Percentiles rank a stretch among this genome's conserved stretches.
phyloP scores from a whole-genome alignment of 345 rosid genomes.

The Citrus medica region DNA sequence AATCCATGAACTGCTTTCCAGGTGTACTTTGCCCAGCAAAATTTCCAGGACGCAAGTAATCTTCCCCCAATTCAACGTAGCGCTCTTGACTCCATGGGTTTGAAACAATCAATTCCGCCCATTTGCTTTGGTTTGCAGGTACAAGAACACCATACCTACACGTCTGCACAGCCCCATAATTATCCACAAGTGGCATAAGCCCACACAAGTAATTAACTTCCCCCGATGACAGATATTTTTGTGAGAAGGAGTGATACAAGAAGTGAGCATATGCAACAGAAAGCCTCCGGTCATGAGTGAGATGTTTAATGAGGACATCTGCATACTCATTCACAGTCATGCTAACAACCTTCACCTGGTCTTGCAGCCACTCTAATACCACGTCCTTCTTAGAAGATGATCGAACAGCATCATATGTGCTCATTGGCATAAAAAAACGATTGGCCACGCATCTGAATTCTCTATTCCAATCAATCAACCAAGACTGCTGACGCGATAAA shows the following conservation, averaged over 20 bases:
- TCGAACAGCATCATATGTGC: constrained; percentile 31
- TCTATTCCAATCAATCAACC: constrained; percentile 59
- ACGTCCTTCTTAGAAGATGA: constrained; percentile 15
- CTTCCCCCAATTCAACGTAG: constrained; percentile 51
- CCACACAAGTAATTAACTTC: constrained; percentile 29
- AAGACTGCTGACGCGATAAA: constrained; percentile 9
- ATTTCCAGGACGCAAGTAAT: constrained; percentile 29
- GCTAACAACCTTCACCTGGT: background rate
- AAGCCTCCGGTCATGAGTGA: constrained; percentile 31
- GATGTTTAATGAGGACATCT: background rate
- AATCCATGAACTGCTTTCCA: constrained; percentile 31
- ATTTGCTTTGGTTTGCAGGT: constrained; percentile 62
- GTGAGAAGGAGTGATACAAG: constrained; percentile 37
- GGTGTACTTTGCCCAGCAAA: constrained; percentile 41
- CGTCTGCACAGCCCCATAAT: constrained; percentile 30
- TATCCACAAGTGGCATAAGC: constrained; percentile 56
- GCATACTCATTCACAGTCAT: constrained; percentile 35
- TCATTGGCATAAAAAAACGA: constrained; percentile 43
- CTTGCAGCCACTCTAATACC: constrained; percentile 41
- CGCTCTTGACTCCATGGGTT: constrained; percentile 50
- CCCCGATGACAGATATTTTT: constrained; percentile 9
- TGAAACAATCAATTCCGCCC: constrained; percentile 49
- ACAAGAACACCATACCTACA: constrained; percentile 43
- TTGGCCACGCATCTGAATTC: constrained; percentile 37
- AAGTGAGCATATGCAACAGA: constrained; percentile 54